Conservation (phyloP, 1,284 basidiomycete species). For the Peniophora sp. region DNA sequence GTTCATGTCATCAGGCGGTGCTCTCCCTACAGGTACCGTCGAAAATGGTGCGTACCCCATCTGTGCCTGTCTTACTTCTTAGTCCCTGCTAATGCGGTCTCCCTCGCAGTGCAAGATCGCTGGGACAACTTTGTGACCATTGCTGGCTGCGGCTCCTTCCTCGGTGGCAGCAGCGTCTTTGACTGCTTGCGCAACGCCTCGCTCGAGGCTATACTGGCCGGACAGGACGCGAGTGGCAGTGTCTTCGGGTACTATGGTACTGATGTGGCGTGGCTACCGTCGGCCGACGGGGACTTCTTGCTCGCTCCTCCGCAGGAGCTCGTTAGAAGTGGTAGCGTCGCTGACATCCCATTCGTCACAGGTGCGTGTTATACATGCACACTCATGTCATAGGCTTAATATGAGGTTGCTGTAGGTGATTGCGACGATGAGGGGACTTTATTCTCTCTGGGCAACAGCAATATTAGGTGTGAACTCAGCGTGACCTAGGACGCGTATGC, state of each 20-base stretch:
- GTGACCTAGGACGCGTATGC: not conserved
- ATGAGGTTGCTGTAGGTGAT: slow-evolving; percentile 2
- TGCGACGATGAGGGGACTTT: slow-evolving; percentile 13
- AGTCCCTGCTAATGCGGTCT: not conserved
- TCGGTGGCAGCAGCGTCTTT: not conserved
- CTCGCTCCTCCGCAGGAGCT: slow-evolving; percentile 31
- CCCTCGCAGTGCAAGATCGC: not conserved
- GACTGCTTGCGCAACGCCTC: not conserved
- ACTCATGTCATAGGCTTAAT: not conserved
- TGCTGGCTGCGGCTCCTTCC: not conserved
- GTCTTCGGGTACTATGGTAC: slow-evolving; percentile 2
- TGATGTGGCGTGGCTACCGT: slow-evolving; percentile 35
- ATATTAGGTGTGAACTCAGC: slow-evolving; percentile 6
- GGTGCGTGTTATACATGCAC: slow-evolving; percentile 19
- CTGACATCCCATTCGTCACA: slow-evolving; percentile 36
- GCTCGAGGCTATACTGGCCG: slow-evolving; percentile 3
- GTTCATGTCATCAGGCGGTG: slow-evolving; percentile 29
- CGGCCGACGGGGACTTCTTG: slow-evolving; percentile 43
- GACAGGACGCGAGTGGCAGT: slow-evolving; percentile 14
- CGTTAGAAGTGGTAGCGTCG: slow-evolving; percentile 31
- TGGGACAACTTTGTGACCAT: not conserved
- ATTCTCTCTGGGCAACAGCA: slow-evolving; percentile 8
- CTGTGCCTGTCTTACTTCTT: slow-evolving; percentile 35
- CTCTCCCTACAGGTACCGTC: slow-evolving; percentile 19
- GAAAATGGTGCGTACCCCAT: slow-evolving; percentile 14